Base-by-base conservation (phyloP, 2,329 filamentous ascomycete genomes). In the Sclerotinia borealis region DNA sequence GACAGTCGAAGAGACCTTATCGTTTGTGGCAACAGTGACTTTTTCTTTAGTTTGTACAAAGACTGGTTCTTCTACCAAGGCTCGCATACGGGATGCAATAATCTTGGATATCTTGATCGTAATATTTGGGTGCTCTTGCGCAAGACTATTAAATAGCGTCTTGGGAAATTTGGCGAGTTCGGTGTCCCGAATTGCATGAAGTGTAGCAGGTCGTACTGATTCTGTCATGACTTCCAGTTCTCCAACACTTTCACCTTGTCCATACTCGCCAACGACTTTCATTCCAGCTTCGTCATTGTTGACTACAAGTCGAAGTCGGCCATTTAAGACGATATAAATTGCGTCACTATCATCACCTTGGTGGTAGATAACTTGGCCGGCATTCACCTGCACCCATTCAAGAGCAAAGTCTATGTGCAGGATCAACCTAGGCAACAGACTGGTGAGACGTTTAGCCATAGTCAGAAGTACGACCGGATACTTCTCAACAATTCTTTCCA, bases 31-130 rank as follows among this genome's bases (percentile, higher is more conserved):
- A 15, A 83, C 82, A 10, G 81, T 79, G n/a, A 79, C 78, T 6
- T 82, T 79, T 59, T 93, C 89, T 64, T 85, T 85, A 10, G 83
- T 81, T 60, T 86, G 81, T 45, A 88, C 83, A 41, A 85, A 83
- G 19, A 91, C 78, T 1, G 92, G 90, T 70, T 93, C 89, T 70
- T 98, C 92, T 25, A 98, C 85, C 45, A 97, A 78, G 48, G 91
- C 85, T 65, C 93, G 84, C 95, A 99, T 98, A 3, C 95, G 87
- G 41, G 93, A 92, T 0, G 95, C 95, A 71, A 99, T 97, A 69
- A 99, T 95, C 76, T 98, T 99, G 1, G 95, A 98, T 34, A 99
- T 96, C 76, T 98, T 97, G 75, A 99, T 98, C 0, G 95, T 98
- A 72, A 99, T 99, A 49, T 92, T 96, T 6, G 95, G 95, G 72